Evolutionary conservation across 164 flowering plant genomes (phyloP), one percentile per base, ranked within the genome.

Genomic region (Magnolia kwangsiensis): DNA sequence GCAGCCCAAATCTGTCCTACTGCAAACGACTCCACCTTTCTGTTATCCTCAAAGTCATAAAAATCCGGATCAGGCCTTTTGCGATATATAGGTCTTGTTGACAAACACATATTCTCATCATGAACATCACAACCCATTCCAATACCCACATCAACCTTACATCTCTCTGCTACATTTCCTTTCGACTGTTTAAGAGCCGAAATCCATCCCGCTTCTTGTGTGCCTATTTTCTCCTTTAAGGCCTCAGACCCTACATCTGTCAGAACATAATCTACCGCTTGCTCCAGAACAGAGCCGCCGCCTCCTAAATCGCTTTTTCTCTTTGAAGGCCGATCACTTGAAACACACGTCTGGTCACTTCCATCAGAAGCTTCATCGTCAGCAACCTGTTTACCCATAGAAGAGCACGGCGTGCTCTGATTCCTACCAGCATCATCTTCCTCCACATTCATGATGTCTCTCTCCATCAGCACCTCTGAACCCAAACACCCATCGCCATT

Each of bases 1-100:
- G 78, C 75, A 21, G 82, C 84, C 87, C 85, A 85, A 75, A 85
- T 67, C 66, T 85, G 85, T 18, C 84, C 84, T 31, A 50, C 72
- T 63, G 70, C 77, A 72, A 85, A 78, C 14, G 31, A 3, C 2
- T 78, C 74, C 21, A 69, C 58, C 64, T 71, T 79, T 65, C 81
- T 79, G 27, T 59, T 71, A 24, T 64, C 51, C 24, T 65, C 78
- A 76, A 83, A 81, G 63, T 78, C 66, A 21, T 69, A 76, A 64
- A 79, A 77, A 51, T 64, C 80, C 4, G 55, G 51, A 67, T 63
- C 74, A 58, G 63, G 51, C 69, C 37, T 66, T 51, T 71, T 67
- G 11, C 50, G 11, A 11, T 13, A 24, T 45, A 69, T 51, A 4
- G 63, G n/a, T 61, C 50, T 55, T 11, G 71, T 29, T 24, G 37